Evolutionary conservation across 108 stramenopile species (phyloP), one percentile per base, ranked within the genome.

Genomic region (Nannochloropsis gaditana): DNA sequence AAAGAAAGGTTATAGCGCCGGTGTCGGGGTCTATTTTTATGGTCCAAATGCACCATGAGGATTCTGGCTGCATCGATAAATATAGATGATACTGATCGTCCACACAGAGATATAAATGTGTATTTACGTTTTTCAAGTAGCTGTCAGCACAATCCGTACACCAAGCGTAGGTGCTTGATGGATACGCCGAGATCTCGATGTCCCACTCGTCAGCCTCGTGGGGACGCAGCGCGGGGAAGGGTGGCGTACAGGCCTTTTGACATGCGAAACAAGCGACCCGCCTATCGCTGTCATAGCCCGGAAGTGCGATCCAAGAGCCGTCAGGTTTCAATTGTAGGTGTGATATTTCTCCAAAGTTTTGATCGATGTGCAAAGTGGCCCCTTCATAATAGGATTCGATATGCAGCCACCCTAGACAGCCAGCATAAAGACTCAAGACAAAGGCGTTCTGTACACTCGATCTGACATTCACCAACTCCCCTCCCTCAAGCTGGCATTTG

Each of bases 401-500:
- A n/a, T 73, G 59, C 59, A 73, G 59, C 59, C 59, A 73, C 8
- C 59, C 59, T 73, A n/a, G 59, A 73, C 59, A 73, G 5, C 59
- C 59, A n/a, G 19, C 59, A n/a, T 73, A 73, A 15, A 73, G 59
- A 73, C n/a, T n/a, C 8, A n/a, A n/a, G 15, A 73, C 59, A 73
- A 73, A 73, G 59, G 4, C 59, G 8, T 73, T 73, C n/a, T 73
- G 19, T n/a, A 15, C 3, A 5, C 15, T 73, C 19, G 19, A n/a
- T n/a, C 15, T 73, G 59, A 73, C 8, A 73, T 4, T 6, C 59
- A 73, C 59, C 59, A 73, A n/a, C 4, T 73, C 59, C 2, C 19
- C 59, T 3, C 59, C 59, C 59, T 73, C 6, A n/a, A n/a, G n/a
- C n/a, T 73, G 59, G n/a, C 59, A 73, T n/a, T 73, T 73, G 15